Evolutionary conservation across 2,329 filamentous ascomycete species (phyloP), one percentile per base, ranked within the genome.

Genomic region (Diplodia mutila): DNA sequence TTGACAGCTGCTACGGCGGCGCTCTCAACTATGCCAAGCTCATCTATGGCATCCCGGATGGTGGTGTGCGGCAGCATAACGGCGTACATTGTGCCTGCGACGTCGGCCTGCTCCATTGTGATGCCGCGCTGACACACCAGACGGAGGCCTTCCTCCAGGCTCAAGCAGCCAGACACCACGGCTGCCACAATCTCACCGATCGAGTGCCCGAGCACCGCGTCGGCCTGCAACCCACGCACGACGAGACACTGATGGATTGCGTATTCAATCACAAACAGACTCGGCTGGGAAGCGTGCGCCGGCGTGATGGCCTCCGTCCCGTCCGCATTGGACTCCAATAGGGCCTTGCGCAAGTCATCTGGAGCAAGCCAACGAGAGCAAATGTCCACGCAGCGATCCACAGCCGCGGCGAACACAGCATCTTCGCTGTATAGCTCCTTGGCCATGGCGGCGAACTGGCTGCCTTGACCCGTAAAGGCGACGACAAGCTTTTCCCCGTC

Each of bases 121-220:
- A n/a, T n/a, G 18, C 79, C 78, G 51, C 80, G 71, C 11, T 74
- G 71, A 3, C 74, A 74, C 3, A 80, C 76, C 29, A 81, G 68
- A 3, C 79, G 54, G 0, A 75, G 71, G 0, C 79, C 80, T 61
- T 82, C 79, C 25, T 72, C 66, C 0, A 70, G 69, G 0, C 73
- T 76, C 8, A 80, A 63, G 25, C 70, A 74, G 8, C 77, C 77
- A 25, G 75, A 76, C 2, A 71, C 73, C 8, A 80, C 78, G 1
- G 76, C 69, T 2, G 79, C 80, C 2, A 80, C 79, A 7, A 80
- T 78, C 65, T 82, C 80, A 2, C 80, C 80, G 4, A 80, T 75
- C 1, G 80, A 81, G 65, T 82, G 80, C 1, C 80, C 80, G 42
- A 81, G 76, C 7, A 82, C 72, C 0, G 79, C 80, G 11, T 73